Conservation (phyloP, 23 red algal genomes). For the Gracilaria gracilis region DNA sequence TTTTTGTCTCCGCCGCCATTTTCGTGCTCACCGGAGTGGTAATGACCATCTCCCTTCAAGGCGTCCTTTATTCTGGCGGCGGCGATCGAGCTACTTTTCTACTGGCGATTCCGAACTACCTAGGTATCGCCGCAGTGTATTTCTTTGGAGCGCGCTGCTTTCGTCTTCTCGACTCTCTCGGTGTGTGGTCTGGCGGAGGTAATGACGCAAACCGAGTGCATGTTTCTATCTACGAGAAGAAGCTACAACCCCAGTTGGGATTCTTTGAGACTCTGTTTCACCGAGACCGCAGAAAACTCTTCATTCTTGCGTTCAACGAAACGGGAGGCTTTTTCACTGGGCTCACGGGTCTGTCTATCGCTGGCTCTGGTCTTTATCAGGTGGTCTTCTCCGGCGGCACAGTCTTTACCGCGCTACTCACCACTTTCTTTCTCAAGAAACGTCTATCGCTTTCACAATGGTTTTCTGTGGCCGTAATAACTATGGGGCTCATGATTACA, state of each 20-base stretch:
- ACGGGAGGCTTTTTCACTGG: slow-evolving; percentile 74
- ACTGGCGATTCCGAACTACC: slow-evolving; percentile 83
- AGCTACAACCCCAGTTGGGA: slow-evolving; percentile 1
- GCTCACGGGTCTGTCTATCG: slow-evolving; percentile 74
- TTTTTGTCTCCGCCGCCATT: slow-evolving; percentile 64
- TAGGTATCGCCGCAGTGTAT: slow-evolving; percentile 70
- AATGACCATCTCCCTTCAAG: slow-evolving; percentile 77
- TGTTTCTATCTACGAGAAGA: slow-evolving; percentile 37
- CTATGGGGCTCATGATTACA: slow-evolving; percentile 78
- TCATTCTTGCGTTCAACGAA: slow-evolving; percentile 83
- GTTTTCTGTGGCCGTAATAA: slow-evolving; percentile 67
- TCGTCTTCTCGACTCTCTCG: slow-evolving; percentile 62
- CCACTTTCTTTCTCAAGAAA: slow-evolving; percentile 68
- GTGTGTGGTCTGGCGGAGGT: slow-evolving; percentile 62
- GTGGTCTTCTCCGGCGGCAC: slow-evolving; percentile 89
- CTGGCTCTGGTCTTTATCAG: slow-evolving; percentile 86
- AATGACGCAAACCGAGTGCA: slow-evolving; percentile 72
- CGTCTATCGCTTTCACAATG: slow-evolving; percentile 73
- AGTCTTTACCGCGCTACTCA: slow-evolving; percentile 81
- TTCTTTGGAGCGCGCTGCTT: slow-evolving; percentile 68
- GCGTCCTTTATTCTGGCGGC: slow-evolving; percentile 83
- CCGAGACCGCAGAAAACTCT: slow-evolving; percentile 75
- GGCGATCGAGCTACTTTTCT: slow-evolving; percentile 82
- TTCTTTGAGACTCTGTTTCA: slow-evolving; percentile 73
- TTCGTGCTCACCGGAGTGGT: slow-evolving; percentile 82